Evolutionary conservation across 306 rosid genomes (phyloP).

Genomic region (Cucurbita maxima): DNA sequence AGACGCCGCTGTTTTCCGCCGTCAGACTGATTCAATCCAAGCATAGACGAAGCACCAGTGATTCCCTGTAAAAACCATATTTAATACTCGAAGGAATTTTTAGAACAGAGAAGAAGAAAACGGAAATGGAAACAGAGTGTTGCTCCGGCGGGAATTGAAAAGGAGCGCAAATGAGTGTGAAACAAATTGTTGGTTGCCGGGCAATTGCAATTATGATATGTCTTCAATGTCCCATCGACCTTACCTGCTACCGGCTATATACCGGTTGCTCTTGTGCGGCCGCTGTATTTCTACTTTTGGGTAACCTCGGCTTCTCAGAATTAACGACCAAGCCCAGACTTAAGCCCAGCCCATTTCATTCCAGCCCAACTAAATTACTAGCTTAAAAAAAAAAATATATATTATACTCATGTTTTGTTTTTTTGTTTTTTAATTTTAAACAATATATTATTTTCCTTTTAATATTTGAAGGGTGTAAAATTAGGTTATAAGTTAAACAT

Average conservation of each 20-base stretch:
- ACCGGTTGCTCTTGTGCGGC: constrained; percentile 7
- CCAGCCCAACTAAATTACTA: no score
- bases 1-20: constrained; percentile 4
- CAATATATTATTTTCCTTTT: no score
- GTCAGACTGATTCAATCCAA: constrained; percentile 9
- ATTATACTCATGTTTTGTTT: no score
- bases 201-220: constrained; percentile 28
- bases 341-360: neutral
- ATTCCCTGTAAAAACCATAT: constrained; percentile 16
- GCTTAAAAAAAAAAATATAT: no score
- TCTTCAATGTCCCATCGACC: neutral
- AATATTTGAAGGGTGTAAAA: no score
- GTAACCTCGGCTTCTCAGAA: neutral
- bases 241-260: constrained; percentile 32
- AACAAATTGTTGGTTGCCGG: constrained; percentile 10
- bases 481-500: no score
- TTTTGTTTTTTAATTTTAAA: no score
- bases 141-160: neutral
- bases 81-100: neutral
- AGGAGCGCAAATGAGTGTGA: neutral
- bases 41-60: constrained; percentile 14
- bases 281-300: neutral
- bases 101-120: neutral
- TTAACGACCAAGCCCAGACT: neutral
- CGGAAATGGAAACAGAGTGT: constrained; percentile 8